phyloP scores from a whole-genome alignment of 2,329 filamentous ascomycete genomes.

The Cordyceps cicadae region DNA sequence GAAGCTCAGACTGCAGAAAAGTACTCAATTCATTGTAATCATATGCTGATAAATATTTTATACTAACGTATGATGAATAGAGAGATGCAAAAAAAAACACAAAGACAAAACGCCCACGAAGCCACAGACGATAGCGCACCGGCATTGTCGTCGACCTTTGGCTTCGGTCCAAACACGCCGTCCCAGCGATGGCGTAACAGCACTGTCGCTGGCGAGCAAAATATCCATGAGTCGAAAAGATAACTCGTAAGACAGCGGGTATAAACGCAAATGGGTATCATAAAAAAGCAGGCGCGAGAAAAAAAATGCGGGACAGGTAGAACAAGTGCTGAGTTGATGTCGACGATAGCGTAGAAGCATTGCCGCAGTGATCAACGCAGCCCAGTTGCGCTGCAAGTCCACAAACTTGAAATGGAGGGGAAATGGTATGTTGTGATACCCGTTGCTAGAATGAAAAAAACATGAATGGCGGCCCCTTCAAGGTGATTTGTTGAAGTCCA shows the following conservation, averaged over 20 bases:
- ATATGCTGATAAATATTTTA: too few species aligned
- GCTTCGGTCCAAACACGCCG: conserved; percentile 22
- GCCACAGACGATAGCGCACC: too few species aligned
- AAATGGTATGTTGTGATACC: conserved; percentile 32
- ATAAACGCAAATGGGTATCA: conserved; percentile 40
- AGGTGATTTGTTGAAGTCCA: conserved; percentile 25
- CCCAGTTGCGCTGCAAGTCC: not conserved
- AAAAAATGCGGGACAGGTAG: not conserved
- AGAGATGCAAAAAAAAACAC: too few species aligned
- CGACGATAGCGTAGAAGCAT: conserved; percentile 46
- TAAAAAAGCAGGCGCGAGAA: conserved; percentile 22
- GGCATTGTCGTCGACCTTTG: too few species aligned
- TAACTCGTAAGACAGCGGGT: conserved; percentile 35
- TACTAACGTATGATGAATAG: too few species aligned
- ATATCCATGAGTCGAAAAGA: conserved; percentile 15
- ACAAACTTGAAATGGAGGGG: not conserved
- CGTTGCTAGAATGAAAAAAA: conserved; percentile 12
- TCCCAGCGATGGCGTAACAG: conserved; percentile 49
- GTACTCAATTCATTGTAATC: too few species aligned
- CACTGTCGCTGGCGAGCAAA: conserved; percentile 45
- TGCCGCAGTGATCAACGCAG: conserved; percentile 29
- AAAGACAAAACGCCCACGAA: too few species aligned
- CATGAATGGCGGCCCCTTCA: conserved; percentile 3
- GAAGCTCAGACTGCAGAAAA: too few species aligned
- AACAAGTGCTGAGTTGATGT: not conserved